These are phyloP conservation scores for Dioscorea cayenensis DNA, from an alignment of 116 monocot genomes.

Conservation along the genomic window DNA sequence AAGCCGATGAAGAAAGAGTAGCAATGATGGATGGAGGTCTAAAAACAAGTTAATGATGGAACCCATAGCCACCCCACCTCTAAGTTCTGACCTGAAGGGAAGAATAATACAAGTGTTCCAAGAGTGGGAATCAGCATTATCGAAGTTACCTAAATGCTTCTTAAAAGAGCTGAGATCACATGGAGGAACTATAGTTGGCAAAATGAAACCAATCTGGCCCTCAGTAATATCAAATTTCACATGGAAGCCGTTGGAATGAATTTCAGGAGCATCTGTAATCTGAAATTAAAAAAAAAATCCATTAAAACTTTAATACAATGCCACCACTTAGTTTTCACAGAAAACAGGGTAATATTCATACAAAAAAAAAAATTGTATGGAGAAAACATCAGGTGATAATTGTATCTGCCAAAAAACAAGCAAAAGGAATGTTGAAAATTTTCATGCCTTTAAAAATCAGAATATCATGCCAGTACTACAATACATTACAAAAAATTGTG, in stretches of 20 bases:
- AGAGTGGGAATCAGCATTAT: constrained; percentile 5
- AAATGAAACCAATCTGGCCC: constrained; percentile 95
- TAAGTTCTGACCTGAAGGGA: constrained; percentile 66
- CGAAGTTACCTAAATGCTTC: constrained; percentile 24
- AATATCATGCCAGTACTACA: no score
- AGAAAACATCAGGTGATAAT: background rate
- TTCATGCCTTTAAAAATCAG: no score
- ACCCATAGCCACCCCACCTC: constrained; percentile 29
- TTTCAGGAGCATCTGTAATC: constrained; percentile 98
- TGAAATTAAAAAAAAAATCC: constrained; percentile 12
- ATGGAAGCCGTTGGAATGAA: constrained; percentile 99
- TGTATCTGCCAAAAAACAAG: no score
- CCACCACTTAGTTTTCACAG: background rate
- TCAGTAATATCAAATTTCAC: constrained; percentile 95
- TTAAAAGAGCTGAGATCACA: constrained; percentile 39
- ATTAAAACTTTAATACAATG: background rate
- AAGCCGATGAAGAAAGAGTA: constrained; percentile 83
- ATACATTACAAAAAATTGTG: no score
- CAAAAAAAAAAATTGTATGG: background rate
- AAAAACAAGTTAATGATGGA: constrained; percentile 78
- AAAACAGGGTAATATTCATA: background rate
- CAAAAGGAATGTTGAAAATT: no score
- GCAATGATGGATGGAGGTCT: constrained; percentile 93
- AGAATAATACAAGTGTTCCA: constrained; percentile 92
- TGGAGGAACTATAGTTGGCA: constrained; percentile 77